Evolutionary conservation across 768 basidiomycete genomes (phyloP), one percentile per base, ranked within the genome.

Genomic region (Hericium coralloides): DNA sequence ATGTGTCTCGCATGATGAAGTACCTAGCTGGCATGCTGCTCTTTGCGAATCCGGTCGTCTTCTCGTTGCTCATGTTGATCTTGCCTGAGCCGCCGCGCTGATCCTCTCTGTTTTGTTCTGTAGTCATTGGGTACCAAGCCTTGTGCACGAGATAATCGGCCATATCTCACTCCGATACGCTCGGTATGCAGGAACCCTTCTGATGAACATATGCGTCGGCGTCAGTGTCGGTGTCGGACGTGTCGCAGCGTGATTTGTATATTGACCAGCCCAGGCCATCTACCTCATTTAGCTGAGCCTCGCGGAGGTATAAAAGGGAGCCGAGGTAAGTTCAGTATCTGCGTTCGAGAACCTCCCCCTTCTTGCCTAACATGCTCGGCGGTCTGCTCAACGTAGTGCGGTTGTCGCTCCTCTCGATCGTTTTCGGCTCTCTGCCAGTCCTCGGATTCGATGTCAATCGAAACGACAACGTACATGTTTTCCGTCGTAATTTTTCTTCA

Each of bases 401-500:
- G 12, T 20, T 45, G n/a, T 45, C 43, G 6, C 43, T 45, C 20
- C 8, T 45, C 43, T 9, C 20, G 12, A 20, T 20, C 20, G n/a
- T 12, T 45, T 45, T 45, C 43, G 7, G 20, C 20, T 18, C 43
- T 45, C 20, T 20, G 55, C 51, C 37, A 26, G 61, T 57, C 15
- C 39, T 58, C 31, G 73, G 65, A 3, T 75, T 67, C 58, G 73
- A 74, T 58, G 69, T 64, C 57, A 66, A 68, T 9, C 61, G 72
- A 45, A 71, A 66, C 38, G 72, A 76, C 55, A 76, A 76, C 53
- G 74, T 76, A 63, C 53, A 69, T 64, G 20, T 23, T 17, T 17
- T 50, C 17, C 23, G 4, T 31, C 31, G 31, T 31, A 31, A 31
- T 52, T 55, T 57, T 23, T 2, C 14, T 38, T 25, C 39, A 22